Evolutionary conservation across 306 rosid genomes (phyloP), one percentile per base, ranked within the genome.

Genomic region (Pachyrhizus erosus): DNA sequence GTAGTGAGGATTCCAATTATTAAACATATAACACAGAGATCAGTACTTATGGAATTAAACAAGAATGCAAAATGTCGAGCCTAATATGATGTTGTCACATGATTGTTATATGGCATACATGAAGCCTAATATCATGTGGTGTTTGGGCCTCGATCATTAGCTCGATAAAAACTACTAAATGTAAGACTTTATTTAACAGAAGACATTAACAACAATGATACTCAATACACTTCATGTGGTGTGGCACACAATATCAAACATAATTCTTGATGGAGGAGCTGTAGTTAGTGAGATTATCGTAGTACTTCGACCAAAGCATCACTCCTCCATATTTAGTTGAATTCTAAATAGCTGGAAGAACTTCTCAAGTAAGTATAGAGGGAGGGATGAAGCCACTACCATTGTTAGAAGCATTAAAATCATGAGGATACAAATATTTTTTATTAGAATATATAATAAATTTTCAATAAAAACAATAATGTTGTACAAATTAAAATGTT

Each of bases 241-340:
- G 24, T 51, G 67, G 9, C 29, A 51, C 49, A 52, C 68, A 48
- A 34, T 34, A 34, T 76, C 78, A 78, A 45, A 83, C 87, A 51
- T 61, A 14, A 11, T 52, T 66, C 65, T 82, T 82, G 62, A 83
- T 88, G 79, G 70, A 76, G 76, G 82, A 79, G 27, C 86, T 83
- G 62, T 87, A 85, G 29, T 81, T 81, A 64, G 73, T 69, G 31
- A 77, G 42, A 12, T 46, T 73, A 54, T 81, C 90, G 68, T 81
- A 77, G 42, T 4, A 84, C 72, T 26, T 84, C 0, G 83, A 76
- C 86, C 87, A 87, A 48, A 87, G 87, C 87, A 84, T 87, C n/a
- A 87, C 82, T 55, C 87, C 87, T 48, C 90, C 84, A 66, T 80
- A 87, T 18, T 87, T 87, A 0, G 86, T 73, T 9, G 86, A 71